Base-by-base conservation (phyloP, 805 yeast species). In the Cyberlindnera veronae region DNA sequence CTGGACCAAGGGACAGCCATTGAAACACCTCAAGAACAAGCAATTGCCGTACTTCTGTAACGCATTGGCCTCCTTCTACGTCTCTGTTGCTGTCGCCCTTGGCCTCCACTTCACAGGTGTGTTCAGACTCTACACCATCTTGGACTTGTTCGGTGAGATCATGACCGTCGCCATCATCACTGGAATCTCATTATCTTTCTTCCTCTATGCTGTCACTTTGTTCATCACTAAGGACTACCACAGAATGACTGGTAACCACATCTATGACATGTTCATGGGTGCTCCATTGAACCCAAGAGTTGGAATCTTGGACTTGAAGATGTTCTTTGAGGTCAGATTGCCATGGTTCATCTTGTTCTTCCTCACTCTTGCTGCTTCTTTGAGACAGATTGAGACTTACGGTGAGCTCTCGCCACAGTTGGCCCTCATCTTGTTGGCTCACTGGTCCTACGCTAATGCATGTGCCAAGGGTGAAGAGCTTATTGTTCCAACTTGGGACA, bases 401-500 rank as follows among this genome's bases (percentile, higher is more conserved):
- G 99, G 99, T 18, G 70, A 73, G 49, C 83, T 84, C 16, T 65
- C 90, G 6, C 78, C 89, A 29, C 95, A 88, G 66, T 81, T 87
- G 32, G 69, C 71, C 34, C 79, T 84, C 49, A 71, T 89, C 29
- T 64, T 86, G 50, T 67, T 84, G 45, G 97, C 95, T 12, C 95
- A 91, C 63, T 93, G 95, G 85, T 69, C 89, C 35, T 93, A 93
- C 60, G 96, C 95, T 46, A 91, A 93, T 59, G 96, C 97, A 3
- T 91, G 98, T 66, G 82, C 95, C 42, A 93, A 93, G 67, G 99
- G 98, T 54, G 99, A 93, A 67, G 98, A 93, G 63, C 71, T 91
- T 55, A 93, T 93, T 61, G 95, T 90, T 48, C 96, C 98, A 54
- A 85, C 96, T 15, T 93, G 99, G 98, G 99, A 93, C 64, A 91